Conservation (phyloP, 805 yeast species). For the Debaryomyces maramus region DNA sequence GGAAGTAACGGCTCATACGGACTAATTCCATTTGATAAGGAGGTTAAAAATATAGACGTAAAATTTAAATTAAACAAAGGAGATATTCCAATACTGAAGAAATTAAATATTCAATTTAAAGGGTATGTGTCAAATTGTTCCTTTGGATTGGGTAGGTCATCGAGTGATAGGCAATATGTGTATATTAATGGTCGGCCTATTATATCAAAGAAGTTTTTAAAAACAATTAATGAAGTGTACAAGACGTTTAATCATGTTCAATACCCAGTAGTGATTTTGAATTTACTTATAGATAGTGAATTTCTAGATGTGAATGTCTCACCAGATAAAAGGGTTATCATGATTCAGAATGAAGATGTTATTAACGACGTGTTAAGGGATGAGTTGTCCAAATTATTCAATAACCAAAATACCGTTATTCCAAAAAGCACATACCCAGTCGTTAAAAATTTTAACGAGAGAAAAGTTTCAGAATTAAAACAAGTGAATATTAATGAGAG, state of each 20-base stretch:
- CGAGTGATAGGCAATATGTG: constrained; percentile 72
- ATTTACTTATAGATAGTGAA: constrained; percentile 53
- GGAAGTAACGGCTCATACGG: constrained; percentile 68
- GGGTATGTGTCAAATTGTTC: constrained; percentile 79
- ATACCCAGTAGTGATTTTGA: constrained; percentile 65
- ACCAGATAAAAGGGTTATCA: constrained; percentile 80
- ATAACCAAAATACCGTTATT: constrained; percentile 34
- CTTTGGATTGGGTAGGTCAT: constrained; percentile 66
- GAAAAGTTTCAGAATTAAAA: no score
- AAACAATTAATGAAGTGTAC: constrained; percentile 71
- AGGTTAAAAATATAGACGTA: constrained; percentile 31
- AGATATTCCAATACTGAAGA: constrained; percentile 9
- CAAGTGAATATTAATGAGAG: no score
- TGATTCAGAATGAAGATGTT: constrained; percentile 65
- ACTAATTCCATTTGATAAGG: constrained; percentile 49
- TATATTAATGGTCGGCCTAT: constrained; percentile 81
- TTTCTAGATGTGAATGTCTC: constrained; percentile 83
- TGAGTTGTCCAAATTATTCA: constrained; percentile 49
- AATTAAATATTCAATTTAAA: constrained; percentile 30
- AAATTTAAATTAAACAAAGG: constrained; percentile 13
- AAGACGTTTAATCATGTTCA: constrained; percentile 70
- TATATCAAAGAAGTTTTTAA: constrained; percentile 50
- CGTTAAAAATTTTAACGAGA: no score
- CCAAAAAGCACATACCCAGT: constrained; percentile 37
- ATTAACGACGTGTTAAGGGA: constrained; percentile 56